phyloP scores from a whole-genome alignment of 805 yeast genomes.

The Cyberlindnera sargentensis region DNA sequence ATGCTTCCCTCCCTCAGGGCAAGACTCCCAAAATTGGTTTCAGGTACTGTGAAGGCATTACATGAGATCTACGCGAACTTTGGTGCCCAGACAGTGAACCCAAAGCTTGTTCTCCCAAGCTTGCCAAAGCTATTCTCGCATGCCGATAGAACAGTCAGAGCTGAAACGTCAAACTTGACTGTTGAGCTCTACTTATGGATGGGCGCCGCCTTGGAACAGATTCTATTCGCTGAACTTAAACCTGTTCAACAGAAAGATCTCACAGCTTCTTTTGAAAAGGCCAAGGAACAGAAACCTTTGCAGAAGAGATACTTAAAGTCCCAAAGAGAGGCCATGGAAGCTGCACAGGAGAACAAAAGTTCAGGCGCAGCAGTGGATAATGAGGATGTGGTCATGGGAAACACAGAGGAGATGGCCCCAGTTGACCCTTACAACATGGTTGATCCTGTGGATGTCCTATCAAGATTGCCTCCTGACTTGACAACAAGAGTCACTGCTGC shows the following conservation, averaged over 20 bases:
- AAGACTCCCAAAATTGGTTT: conserved; percentile 70
- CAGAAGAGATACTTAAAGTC: conserved; percentile 52
- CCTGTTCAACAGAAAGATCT: conserved; percentile 91
- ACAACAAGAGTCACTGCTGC: conserved; percentile 45
- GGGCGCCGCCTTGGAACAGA: conserved; percentile 48
- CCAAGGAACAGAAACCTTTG: conserved; percentile 33
- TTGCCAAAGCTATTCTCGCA: conserved; percentile 72
- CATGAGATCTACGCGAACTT: conserved; percentile 41
- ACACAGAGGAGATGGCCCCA: conserved; percentile 21
- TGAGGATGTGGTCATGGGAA: conserved; percentile 21
- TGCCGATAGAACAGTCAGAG: conserved; percentile 81
- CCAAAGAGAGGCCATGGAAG: conserved; percentile 39
- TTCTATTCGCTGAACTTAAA: conserved; percentile 65
- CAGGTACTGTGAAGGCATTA: conserved; percentile 56
- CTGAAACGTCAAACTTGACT: conserved; percentile 63
- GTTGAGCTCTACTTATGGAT: conserved; percentile 70
- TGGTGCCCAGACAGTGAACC: conserved; percentile 57
- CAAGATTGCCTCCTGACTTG: conserved; percentile 61
- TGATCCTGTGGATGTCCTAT: conserved; percentile 61
- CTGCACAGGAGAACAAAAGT: conserved; percentile 12
- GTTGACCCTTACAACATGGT: conserved; percentile 66
- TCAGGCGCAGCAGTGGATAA: conserved; percentile 10
- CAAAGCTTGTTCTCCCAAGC: conserved; percentile 47
- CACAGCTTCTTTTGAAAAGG: conserved; percentile 54
- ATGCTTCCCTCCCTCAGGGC: conserved; percentile 55